These are phyloP conservation scores for Cystofilobasidium bisporidii DNA, from an alignment of 768 basidiomycete species.

Conservation along the genomic window DNA sequence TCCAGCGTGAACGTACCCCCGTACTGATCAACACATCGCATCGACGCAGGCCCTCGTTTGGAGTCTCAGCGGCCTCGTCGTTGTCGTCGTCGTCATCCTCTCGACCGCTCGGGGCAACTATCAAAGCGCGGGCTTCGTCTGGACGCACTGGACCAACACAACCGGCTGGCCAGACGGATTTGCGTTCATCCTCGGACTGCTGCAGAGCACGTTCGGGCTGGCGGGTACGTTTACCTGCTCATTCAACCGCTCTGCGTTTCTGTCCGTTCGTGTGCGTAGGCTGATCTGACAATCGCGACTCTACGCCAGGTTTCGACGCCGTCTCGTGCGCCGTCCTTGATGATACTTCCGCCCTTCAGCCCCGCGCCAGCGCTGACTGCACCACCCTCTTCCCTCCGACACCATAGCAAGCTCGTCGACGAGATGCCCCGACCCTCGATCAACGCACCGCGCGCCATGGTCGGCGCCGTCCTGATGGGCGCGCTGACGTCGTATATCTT, in stretches of 20 bases:
- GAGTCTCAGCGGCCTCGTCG: background rate
- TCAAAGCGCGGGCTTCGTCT: slow-evolving; percentile 32
- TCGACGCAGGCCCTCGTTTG: background rate
- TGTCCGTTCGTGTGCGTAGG: too few relatives aligned
- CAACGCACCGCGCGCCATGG: slow-evolving; percentile 35
- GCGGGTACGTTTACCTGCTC: slow-evolving; percentile 13
- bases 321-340: too few relatives aligned
- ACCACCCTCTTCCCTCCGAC: too few relatives aligned
- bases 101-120: slow-evolving; percentile 33
- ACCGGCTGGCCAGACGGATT: slow-evolving; percentile 33
- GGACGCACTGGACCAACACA: slow-evolving; percentile 29
- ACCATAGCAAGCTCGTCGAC: too few relatives aligned
- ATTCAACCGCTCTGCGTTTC: too few relatives aligned
- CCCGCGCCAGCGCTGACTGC: too few relatives aligned
- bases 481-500: slow-evolving; percentile 32
- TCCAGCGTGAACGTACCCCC: too few relatives aligned
- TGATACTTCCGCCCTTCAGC: too few relatives aligned
- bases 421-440: slow-evolving; percentile 35
- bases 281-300: too few relatives aligned
- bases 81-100: background rate
- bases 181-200: slow-evolving; percentile 32
- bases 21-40: too few relatives aligned
- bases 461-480: slow-evolving; percentile 33
- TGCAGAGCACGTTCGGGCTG: slow-evolving; percentile 31
- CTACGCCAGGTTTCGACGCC: slow-evolving; percentile 34